phyloP scores from a whole-genome alignment of 163 green algal species.

The Scenedesmus sp. region DNA sequence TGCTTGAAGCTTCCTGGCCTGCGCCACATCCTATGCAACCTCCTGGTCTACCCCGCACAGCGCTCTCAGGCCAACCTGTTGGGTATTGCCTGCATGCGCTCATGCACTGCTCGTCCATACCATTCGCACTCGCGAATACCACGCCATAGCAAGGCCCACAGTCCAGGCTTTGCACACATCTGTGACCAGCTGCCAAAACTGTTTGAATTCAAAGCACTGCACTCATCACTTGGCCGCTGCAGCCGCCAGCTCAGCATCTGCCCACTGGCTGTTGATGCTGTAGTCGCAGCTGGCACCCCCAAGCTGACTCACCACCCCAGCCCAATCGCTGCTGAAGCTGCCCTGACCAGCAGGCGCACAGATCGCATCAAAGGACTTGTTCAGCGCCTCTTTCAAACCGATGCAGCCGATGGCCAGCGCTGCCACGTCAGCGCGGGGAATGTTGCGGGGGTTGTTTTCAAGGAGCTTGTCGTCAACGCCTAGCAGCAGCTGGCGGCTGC shows the following conservation, averaged over 20 bases:
- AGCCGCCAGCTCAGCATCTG: slow-evolving; percentile 20
- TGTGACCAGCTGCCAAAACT: background rate
- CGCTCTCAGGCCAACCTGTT: no score
- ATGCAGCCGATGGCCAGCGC: slow-evolving; percentile 55
- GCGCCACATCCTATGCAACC: no score
- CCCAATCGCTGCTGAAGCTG: slow-evolving; percentile 56
- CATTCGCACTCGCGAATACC: no score
- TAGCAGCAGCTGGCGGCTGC: slow-evolving; percentile 84
- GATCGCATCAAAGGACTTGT: slow-evolving; percentile 70
- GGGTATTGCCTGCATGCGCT: no score
- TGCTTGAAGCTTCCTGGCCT: no score
- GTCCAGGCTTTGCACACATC: background rate
- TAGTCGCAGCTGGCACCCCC: slow-evolving; percentile 66
- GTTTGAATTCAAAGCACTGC: background rate
- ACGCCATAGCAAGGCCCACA: no score
- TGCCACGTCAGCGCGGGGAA: slow-evolving; percentile 93
- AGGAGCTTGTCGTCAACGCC: slow-evolving; percentile 90
- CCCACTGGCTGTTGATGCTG: slow-evolving; percentile 63
- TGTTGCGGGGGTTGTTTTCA: slow-evolving; percentile 53
- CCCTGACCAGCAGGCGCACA: slow-evolving; percentile 64
- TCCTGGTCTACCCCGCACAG: no score
- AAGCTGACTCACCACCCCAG: slow-evolving; percentile 54
- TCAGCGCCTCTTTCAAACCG: slow-evolving; percentile 56
- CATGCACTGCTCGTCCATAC: no score
- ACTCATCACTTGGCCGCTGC: background rate